These are phyloP conservation scores for Dryas alaskensis DNA, from an alignment of 306 rosid species.

Conservation along the genomic window DNA sequence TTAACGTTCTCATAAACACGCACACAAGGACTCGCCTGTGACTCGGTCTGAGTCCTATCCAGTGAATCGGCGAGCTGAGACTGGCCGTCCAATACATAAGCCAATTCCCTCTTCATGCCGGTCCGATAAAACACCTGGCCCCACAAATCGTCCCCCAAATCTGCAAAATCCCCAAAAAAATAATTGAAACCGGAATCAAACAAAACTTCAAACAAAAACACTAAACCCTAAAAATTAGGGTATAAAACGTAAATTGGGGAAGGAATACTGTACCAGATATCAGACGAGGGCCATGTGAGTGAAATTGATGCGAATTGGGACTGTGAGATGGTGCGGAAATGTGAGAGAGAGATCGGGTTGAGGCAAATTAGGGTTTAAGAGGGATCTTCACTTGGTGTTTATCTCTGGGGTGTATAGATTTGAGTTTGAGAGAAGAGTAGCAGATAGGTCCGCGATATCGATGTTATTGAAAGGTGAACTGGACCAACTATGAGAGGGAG, in stretches of 20 bases:
- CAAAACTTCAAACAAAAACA: not conserved
- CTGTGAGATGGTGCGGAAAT: not conserved
- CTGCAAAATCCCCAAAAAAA: conserved; percentile 15
- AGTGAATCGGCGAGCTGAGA: conserved; percentile 37
- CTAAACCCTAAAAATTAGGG: conserved; percentile 13
- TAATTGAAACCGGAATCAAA: not conserved
- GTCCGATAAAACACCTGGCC: not conserved
- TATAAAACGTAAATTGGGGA: conserved; percentile 11
- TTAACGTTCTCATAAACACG: conserved; percentile 32
- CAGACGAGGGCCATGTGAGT: conserved; percentile 30
- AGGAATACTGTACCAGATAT: conserved; percentile 31
- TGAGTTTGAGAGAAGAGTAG: conserved; percentile 22
- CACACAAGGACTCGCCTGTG: conserved; percentile 14
- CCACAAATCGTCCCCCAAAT: conserved; percentile 27
- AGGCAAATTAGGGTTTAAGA: conserved; percentile 43
- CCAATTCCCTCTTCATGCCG: conserved; percentile 52
- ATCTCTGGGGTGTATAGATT: not conserved
- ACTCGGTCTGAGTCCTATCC: conserved; percentile 25
- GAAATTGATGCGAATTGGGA: conserved; percentile 1
- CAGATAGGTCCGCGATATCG: conserved; percentile 38
- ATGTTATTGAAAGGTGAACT: conserved; percentile 36
- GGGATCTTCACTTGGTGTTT: not conserved
- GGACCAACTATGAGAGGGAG: conserved; percentile 22
- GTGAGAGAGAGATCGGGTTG: conserved; percentile 18
- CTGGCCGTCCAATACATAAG: conserved; percentile 35